Conservation (phyloP, 2,329 filamentous ascomycete genomes). For the Ophiocordyceps camponoti-floridani region DNA sequence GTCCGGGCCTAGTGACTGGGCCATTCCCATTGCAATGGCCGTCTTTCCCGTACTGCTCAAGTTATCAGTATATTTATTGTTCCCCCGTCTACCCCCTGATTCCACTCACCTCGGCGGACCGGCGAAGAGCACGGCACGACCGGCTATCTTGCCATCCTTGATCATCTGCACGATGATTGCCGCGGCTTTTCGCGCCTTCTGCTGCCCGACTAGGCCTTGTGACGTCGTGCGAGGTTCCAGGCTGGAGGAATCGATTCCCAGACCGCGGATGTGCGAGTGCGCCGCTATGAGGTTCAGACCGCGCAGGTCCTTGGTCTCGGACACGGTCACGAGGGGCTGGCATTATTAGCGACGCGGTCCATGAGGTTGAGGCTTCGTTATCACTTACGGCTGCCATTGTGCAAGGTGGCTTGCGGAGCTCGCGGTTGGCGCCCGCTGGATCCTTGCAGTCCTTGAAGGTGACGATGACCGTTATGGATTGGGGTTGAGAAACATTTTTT, state of each 20-base stretch:
- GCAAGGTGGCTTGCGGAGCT: slow-evolving; percentile 2
- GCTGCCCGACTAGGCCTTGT: slow-evolving; percentile 88
- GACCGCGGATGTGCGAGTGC: slow-evolving; percentile 91
- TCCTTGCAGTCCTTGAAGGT: too few species aligned
- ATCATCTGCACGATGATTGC: slow-evolving; percentile 97
- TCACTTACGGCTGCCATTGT: slow-evolving; percentile 38
- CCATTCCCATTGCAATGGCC: slow-evolving; percentile 97
- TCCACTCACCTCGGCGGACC: slow-evolving; percentile 68
- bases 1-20: slow-evolving; percentile 82
- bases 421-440: too few species aligned
- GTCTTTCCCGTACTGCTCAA: slow-evolving; percentile 76
- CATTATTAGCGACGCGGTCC: too few species aligned
- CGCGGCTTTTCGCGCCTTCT: slow-evolving; percentile 90
- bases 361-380: too few species aligned
- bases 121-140: slow-evolving; percentile 82
- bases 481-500: too few species aligned
- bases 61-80: background rate
- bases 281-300: slow-evolving; percentile 95
- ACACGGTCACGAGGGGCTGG: slow-evolving; percentile 58
- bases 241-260: slow-evolving; percentile 83
- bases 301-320: slow-evolving; percentile 88
- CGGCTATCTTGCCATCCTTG: slow-evolving; percentile 96
- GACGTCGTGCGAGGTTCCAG: slow-evolving; percentile 72
- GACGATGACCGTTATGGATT: too few species aligned
- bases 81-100: background rate